Base-by-base conservation (phyloP, 352 stramenopile genomes). In the Phytophthora capsici region DNA sequence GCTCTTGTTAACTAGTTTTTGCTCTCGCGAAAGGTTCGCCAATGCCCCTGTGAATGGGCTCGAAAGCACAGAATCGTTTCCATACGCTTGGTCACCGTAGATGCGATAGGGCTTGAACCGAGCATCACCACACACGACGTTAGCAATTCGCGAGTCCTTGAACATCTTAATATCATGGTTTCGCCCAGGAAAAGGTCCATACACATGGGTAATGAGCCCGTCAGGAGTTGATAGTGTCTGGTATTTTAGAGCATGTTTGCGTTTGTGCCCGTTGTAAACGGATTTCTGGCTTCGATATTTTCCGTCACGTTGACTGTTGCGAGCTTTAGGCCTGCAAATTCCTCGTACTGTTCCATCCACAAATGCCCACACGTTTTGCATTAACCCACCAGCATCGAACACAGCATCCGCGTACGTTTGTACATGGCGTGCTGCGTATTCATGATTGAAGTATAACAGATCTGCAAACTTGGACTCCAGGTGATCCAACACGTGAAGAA, bases 171-270 rank as follows among this genome's bases (percentile, higher is more conserved):
- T 61, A 38, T 64, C 64, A 41, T 73, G 46, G 17, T 47, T 61
- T 25, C 52, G 23, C 13, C 57, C 57, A 19, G 38, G 34, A 19
- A 72, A 53, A 0, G 41, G 48, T 13, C 54, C 59, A 20, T 34
- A 67, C 1, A 75, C 12, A n/a, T 75, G 59, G 1, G 14, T 26
- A 25, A 73, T 70, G 6, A 69, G 36, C 9, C 69, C 63, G 43
- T 73, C 49, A 7, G 63, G 43, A 1, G 57, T 37, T 22, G 52
- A 20, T 13, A 70, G 26, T 1, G 40, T 62, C 28, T 77, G 69
- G 9, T 57, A 77, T 36, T 70, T 68, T 2, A 77, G 55, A 0
- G 50, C 44, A 28, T 73, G 49, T 32, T 77, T 70, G 4, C 63
- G 25, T 36, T 71, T 71, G 17, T 73, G 64, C 0, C 59, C 64